These are phyloP conservation scores for Cercospora brassicicola DNA, from an alignment of 2,329 filamentous ascomycete species.

Conservation along the genomic window DNA sequence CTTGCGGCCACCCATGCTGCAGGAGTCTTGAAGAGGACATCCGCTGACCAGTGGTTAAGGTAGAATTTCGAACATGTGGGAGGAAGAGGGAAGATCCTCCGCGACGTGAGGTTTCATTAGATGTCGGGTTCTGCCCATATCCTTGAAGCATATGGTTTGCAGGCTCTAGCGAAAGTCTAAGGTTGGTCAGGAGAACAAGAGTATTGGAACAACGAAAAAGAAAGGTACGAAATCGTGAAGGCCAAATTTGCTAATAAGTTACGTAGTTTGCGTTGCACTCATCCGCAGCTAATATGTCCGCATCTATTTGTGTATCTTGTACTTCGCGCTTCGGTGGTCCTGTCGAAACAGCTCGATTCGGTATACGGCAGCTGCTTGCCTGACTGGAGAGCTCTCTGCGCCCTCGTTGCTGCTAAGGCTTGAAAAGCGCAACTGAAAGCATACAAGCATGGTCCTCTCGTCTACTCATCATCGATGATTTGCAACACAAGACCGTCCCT, in stretches of 20 bases:
- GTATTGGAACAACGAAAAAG: background rate
- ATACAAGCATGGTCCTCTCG: background rate
- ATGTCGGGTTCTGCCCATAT: background rate
- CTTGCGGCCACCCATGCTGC: background rate
- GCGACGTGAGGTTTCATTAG: background rate
- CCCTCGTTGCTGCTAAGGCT: background rate
- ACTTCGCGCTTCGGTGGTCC: background rate
- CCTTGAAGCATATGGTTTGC: background rate
- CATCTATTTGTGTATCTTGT: background rate
- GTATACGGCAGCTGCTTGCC: background rate
- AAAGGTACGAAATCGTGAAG: background rate
- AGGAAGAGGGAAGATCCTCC: background rate
- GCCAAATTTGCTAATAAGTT: background rate
- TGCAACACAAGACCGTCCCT: background rate
- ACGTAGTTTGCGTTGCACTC: background rate
- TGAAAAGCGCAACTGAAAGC: background rate
- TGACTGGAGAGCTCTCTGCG: background rate
- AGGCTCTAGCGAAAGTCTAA: background rate
- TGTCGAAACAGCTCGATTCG: background rate
- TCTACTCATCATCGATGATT: background rate
- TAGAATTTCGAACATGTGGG: background rate
- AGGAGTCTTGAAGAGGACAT: background rate
- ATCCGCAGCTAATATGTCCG: background rate
- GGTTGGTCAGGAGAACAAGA: background rate
- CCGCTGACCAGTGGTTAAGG: background rate